These are phyloP conservation scores for Rhododendron ovatum DNA, from an alignment of 148 eudicot species.

Conservation along the genomic window DNA sequence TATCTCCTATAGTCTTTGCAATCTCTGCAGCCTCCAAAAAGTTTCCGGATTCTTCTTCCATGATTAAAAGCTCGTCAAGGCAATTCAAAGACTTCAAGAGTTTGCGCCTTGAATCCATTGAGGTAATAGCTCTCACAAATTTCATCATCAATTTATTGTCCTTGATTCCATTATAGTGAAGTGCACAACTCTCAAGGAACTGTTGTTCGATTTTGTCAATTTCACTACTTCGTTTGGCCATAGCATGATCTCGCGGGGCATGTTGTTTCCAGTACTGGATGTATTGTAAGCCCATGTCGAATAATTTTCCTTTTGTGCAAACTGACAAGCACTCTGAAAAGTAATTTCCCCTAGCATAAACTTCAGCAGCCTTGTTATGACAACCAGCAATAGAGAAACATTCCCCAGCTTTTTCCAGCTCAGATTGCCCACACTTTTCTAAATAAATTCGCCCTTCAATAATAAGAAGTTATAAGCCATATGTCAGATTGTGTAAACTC, in stretches of 20 bases:
- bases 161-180: constrained; percentile 23
- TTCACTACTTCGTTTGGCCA: constrained; percentile 14
- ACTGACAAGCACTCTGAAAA: constrained; percentile 53
- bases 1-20: constrained; percentile 46
- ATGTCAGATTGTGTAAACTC: background rate
- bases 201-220: constrained; percentile 42
- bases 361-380: constrained; percentile 53
- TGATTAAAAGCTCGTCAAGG: constrained; percentile 51
- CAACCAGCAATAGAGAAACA: constrained; percentile 55
- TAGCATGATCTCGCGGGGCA: background rate
- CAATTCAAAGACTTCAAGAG: constrained; percentile 44
- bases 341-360: constrained; percentile 48
- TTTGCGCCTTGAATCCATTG: constrained; percentile 40
- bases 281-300: constrained; percentile 51
- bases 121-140: constrained; percentile 51
- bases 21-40: constrained; percentile 56
- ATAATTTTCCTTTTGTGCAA: constrained; percentile 50
- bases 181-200: constrained; percentile 63
- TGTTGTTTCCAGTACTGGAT: constrained; percentile 56
- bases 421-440: constrained; percentile 37
- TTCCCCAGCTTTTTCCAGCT: constrained; percentile 50
- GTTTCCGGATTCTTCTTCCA: constrained; percentile 62
- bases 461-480: background rate
- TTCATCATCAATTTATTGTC: constrained; percentile 57
- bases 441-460: constrained; percentile 53